Evolutionary conservation across 1,284 basidiomycete species (phyloP), one percentile per base, ranked within the genome.

Genomic region (Moniliophthora roreri): DNA sequence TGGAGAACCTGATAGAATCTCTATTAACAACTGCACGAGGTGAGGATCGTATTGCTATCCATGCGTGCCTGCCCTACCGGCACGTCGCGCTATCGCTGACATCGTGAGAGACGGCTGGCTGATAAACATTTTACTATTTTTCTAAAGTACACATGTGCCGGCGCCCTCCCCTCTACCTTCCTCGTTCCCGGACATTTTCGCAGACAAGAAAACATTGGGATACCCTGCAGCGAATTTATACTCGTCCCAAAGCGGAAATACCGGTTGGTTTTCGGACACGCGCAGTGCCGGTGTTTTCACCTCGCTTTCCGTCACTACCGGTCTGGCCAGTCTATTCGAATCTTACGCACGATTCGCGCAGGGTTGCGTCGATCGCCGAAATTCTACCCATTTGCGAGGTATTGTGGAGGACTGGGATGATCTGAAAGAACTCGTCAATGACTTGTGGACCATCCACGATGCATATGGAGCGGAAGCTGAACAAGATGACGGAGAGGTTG

Each of bases 361-460:
- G 41, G 58, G 58, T 2, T 71, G 69, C 47, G 60, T 69, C 3
- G 62, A 64, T 56, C 65, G 62, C 57, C 66, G 60, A 52, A 59
- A 57, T 53, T 63, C 61, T 10, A 53, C 63, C 21, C 58, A 65
- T 26, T 13, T 48, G 18, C 28, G 35, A 28, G 62, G 55, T 6
- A 62, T 69, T 39, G 77, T 73, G 6, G 63, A 79, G 18, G 74
- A 78, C 39, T 52, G 63, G 2, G 83, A 84, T 44, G 81, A 82
- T 3, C 58, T 81, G 41, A 71, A 60, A 50, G 81, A 82, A 47
- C 62, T 84, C n/a, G 69, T 63, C 4, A 75, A 77, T 58, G 74
- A 75, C 39, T 60, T 85, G 24, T 81, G 81, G 80, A 72, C 69
- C 32, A 67, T 82, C 32, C 70, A 73, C 37, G 80, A 81, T 59